Conservation (phyloP, 192 early-diverging fungal species). For the Mortierella claussenii region DNA sequence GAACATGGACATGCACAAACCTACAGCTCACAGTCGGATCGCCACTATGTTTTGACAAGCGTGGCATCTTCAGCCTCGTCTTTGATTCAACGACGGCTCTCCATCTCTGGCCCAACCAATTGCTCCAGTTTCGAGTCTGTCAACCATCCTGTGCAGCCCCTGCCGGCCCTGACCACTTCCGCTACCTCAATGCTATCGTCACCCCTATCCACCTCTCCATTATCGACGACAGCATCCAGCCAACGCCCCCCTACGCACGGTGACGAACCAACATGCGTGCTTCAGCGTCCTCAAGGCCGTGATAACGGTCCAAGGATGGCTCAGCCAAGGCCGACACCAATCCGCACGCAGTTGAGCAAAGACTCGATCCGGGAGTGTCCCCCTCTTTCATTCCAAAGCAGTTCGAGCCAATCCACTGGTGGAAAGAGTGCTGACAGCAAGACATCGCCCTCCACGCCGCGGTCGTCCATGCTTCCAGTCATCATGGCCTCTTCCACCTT, state of each 20-base stretch:
- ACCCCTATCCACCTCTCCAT: background rate
- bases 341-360: constrained; percentile 32
- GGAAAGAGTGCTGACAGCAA: constrained; percentile 17
- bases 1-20: background rate
- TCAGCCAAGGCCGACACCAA: constrained; percentile 16
- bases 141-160: background rate
- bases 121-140: constrained; percentile 1
- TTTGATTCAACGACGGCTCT: constrained; percentile 1
- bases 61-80: constrained; percentile 8
- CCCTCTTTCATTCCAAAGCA: constrained; percentile 21
- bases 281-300: background rate
- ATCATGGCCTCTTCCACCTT: background rate
- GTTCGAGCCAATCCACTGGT: constrained; percentile 9
- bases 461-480: constrained; percentile 1
- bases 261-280: background rate
- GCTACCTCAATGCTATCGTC: background rate
- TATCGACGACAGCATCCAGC: background rate
- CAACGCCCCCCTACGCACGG: constrained; percentile 1
- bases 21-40: constrained; percentile 21
- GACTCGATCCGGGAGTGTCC: constrained; percentile 23
- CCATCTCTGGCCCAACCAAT: constrained; percentile 1
- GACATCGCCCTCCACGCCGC: constrained; percentile 33
- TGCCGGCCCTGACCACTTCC: background rate
- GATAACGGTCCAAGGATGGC: constrained; percentile 2
- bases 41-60: constrained; percentile 39